Percentiles rank a stretch among this genome's conserved stretches.
Conservation (phyloP, 495 filamentous ascomycete genomes). For the Penicillium odoratum region DNA sequence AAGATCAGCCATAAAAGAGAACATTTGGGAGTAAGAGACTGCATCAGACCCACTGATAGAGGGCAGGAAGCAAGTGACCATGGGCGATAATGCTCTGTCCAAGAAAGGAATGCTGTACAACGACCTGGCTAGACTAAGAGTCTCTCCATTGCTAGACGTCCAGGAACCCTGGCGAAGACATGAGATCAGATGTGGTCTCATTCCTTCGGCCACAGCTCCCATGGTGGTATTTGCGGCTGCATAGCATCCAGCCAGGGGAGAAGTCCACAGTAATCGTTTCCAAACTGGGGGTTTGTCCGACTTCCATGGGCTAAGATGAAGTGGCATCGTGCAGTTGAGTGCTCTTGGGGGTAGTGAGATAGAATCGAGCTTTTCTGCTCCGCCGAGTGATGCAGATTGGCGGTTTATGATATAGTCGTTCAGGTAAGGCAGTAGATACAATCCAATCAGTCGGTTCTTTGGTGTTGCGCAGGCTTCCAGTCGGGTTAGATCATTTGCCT, state of each 20-base stretch:
- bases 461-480: constrained; percentile 1
- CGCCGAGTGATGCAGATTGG: background rate
- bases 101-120: background rate
- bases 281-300: background rate
- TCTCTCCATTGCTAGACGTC: background rate
- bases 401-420: background rate
- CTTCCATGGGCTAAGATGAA: background rate
- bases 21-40: background rate
- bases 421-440: background rate
- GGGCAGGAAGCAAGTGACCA: background rate
- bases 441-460: background rate
- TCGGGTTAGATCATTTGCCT: background rate
- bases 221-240: background rate
- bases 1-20: background rate
- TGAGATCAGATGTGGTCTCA: background rate
- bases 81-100: background rate
- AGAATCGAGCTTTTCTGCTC: background rate
- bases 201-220: background rate
- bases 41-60: background rate
- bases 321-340: background rate
- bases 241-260: background rate
- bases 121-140: background rate
- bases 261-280: background rate
- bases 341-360: background rate
- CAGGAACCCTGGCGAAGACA: background rate